Percentiles rank a stretch among this genome's conserved stretches.
These are phyloP conservation scores for Castanospermum australe DNA, from an alignment of 306 rosid genomes.

Conservation along the genomic window DNA sequence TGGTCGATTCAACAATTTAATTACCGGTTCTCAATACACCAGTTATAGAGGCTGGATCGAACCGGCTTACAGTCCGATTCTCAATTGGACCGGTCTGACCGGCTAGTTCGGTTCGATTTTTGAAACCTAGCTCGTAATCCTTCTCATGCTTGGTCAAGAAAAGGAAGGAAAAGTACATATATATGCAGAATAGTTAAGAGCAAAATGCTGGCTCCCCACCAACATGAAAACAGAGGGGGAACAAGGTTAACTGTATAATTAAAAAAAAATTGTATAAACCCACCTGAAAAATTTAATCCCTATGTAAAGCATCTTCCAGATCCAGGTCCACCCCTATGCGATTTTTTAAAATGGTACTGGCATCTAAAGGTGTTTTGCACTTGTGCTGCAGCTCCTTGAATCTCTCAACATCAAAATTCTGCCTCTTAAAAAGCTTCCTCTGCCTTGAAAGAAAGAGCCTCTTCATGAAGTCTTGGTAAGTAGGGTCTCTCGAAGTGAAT, in stretches of 20 bases:
- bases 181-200: neutral
- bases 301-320: conserved; percentile 59
- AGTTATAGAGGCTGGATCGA: no score
- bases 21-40: no score
- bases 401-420: conserved; percentile 57
- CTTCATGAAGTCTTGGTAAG: conserved; percentile 86
- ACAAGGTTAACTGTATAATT: conserved; percentile 5
- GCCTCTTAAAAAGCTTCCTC: conserved; percentile 72
- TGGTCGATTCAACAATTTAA: no score
- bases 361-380: conserved; percentile 49
- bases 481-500: conserved; percentile 91
- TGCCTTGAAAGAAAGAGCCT: conserved; percentile 81
- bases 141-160: neutral
- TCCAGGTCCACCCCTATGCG: conserved; percentile 61
- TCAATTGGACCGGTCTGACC: no score
- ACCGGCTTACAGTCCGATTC: no score
- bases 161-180: neutral
- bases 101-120: no score
- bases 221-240: conserved; percentile 25
- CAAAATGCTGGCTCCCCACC: conserved; percentile 21
- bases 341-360: conserved; percentile 55
- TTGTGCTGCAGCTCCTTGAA: conserved; percentile 61
- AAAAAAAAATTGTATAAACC: neutral
- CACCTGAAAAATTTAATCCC: conserved; percentile 30
- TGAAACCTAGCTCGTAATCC: no score